Evolutionary conservation across 1,139 yeast species (phyloP).

Genomic region (Suhomyces chickasaworum): DNA sequence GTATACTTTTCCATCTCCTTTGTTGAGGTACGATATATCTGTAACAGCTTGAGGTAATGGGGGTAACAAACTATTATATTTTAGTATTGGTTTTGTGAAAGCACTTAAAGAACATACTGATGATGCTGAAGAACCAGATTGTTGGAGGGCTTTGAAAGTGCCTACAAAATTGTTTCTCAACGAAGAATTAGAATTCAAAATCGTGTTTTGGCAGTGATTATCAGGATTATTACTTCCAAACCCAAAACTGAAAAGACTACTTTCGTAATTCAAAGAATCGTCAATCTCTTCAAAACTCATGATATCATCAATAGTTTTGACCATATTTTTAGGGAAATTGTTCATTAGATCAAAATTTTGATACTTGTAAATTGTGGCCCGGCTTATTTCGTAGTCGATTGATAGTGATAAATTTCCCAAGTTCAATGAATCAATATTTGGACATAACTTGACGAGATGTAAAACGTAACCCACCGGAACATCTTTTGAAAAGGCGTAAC

Average conservation of each 20-base stretch:
- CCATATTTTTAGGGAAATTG: constrained; percentile 39
- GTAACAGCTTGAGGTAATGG: constrained; percentile 35
- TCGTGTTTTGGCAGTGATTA: not conserved
- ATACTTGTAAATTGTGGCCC: constrained; percentile 35
- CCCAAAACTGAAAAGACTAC: constrained; percentile 8
- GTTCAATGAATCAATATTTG: constrained; percentile 52
- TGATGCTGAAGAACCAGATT: constrained; percentile 30
- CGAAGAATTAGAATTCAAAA: constrained; percentile 5
- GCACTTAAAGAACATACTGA: constrained; percentile 34
- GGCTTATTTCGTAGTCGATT: constrained; percentile 55
- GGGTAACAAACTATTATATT: constrained; percentile 42
- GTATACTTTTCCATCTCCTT: constrained; percentile 44
- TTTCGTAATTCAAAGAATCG: constrained; percentile 11
- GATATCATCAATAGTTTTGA: constrained; percentile 26
- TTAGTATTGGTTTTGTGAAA: constrained; percentile 33
- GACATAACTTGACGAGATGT: constrained; percentile 61
- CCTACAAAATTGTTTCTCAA: constrained; percentile 7
- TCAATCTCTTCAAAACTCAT: constrained; percentile 21
- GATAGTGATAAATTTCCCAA: constrained; percentile 59
- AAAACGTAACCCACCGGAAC: constrained; percentile 68
- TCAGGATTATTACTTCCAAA: not conserved
- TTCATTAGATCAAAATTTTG: constrained; percentile 43
- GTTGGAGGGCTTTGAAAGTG: constrained; percentile 11
- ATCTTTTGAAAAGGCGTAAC: constrained; percentile 62
- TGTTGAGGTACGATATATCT: constrained; percentile 31